Base-by-base conservation (phyloP, 1,284 basidiomycete genomes). In the Rhodotorula sp. region DNA sequence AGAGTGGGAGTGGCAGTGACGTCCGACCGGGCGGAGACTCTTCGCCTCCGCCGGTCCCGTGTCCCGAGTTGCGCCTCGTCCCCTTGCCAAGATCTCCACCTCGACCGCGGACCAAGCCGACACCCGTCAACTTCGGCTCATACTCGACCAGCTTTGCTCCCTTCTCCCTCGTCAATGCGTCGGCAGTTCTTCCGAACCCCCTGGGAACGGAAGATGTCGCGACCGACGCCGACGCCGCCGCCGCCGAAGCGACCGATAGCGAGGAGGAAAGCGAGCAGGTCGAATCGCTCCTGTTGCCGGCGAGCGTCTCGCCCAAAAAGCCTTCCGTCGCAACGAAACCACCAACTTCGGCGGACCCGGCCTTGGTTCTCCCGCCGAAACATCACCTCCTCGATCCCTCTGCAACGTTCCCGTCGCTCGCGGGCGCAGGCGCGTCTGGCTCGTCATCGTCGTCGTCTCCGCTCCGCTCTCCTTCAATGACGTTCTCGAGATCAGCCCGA, bases 241-340 rank as follows among this genome's bases (percentile, higher is more conserved):
- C n/a, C 3, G 67, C 60, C 8, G 71, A 68, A 16, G 65, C 62
- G 21, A 67, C 69, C 6, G 71, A 76, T 65, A 65, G 64, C 62
- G 74, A 75, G 58, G 62, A 60, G 14, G 74, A 75, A 51, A 63
- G 59, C 46, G 47, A 64, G 15, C 61, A 58, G 26, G 72, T 76
- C 49, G 58, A 59, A 16, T 69, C 67, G 29, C 65, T 64, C 21
- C 56, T 66, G 10, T 57, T 67, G 12, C 68, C 59, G 26, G 39
- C 49, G 15, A 56, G 46, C 51, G 49, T 51, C 49, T 56, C 54
- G 15, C 54, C 54, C 29, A 26, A 56, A 8, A 56, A 56, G 26
- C n/a, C 48, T n/a, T 18, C 49, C 7, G 54, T 46, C 51, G 34
- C 29, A 31, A 18, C 59, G 52, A 12, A 7, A 43, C 18, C 21